Conservation (phyloP, 1,139 yeast species). For the Hyphopichia wangnamkhiaoensis region DNA sequence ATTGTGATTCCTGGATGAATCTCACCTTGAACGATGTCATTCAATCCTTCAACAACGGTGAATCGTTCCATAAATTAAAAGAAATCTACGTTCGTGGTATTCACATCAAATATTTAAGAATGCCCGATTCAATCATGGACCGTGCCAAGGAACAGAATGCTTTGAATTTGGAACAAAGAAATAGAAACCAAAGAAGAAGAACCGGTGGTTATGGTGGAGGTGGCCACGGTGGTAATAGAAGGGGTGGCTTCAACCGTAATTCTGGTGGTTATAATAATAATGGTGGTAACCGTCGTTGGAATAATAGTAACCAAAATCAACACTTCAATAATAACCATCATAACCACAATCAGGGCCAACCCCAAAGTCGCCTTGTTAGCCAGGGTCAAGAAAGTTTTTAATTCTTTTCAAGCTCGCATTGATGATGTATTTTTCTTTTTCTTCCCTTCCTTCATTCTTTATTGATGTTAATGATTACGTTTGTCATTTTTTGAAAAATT, state of each 20-base stretch:
- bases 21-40: slow-evolving; percentile 78
- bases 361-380: no score
- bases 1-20: slow-evolving; percentile 97
- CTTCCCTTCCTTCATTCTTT: not conserved
- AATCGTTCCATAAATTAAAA: slow-evolving; percentile 63
- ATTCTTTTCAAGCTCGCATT: no score
- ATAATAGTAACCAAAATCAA: slow-evolving; percentile 8
- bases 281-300: slow-evolving; percentile 11
- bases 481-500: not conserved
- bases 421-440: not conserved
- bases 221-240: slow-evolving; percentile 12
- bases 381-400: not conserved
- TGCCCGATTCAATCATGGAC: slow-evolving; percentile 67
- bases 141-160: slow-evolving; percentile 72
- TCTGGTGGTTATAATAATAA: slow-evolving; percentile 18
- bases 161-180: slow-evolving; percentile 54
- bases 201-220: slow-evolving; percentile 23
- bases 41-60: slow-evolving; percentile 71
- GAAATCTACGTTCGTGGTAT: slow-evolving; percentile 87
- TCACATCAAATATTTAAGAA: slow-evolving; percentile 54
- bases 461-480: slow-evolving; percentile 1
- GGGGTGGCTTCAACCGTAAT: slow-evolving; percentile 12
- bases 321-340: slow-evolving; percentile 5
- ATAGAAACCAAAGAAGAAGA: slow-evolving; percentile 50
- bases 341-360: slow-evolving; percentile 4